Evolutionary conservation across 2,329 filamentous ascomycete genomes (phyloP).

Genomic region (Botryotinia convoluta): DNA sequence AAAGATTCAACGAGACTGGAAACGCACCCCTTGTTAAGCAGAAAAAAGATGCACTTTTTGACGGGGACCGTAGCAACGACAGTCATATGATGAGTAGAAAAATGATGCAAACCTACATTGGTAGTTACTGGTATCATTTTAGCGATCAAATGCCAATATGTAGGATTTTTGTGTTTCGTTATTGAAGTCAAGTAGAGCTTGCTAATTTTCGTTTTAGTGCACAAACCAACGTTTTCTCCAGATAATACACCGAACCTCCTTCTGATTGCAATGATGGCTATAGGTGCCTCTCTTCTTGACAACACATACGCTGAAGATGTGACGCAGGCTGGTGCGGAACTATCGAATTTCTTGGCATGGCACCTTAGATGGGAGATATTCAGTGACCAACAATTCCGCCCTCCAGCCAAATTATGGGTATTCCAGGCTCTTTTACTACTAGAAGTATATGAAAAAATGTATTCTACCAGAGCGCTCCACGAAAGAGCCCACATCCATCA

Average conservation of each 20-base stretch:
- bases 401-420: conserved; percentile 92
- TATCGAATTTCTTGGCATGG: conserved; percentile 89
- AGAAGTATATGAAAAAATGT: conserved; percentile 98
- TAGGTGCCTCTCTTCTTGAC: conserved; percentile 87
- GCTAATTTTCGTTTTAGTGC: conserved; percentile 48
- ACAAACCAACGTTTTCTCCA: conserved; percentile 89
- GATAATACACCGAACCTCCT: conserved; percentile 83
- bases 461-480: conserved; percentile 84
- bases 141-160: conserved; percentile 88
- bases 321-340: conserved; percentile 72
- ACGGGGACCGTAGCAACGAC: conserved; percentile 69
- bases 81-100: conserved; percentile 72
- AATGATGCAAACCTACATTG: conserved; percentile 95
- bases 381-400: conserved; percentile 83
- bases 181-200: not conserved
- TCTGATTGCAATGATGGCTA: conserved; percentile 84
- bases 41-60: conserved; percentile 70
- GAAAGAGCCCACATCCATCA: conserved; percentile 96
- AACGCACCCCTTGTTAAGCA: conserved; percentile 70
- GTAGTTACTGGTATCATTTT: conserved; percentile 92
- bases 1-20: conserved; percentile 77
- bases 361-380: conserved; percentile 94
- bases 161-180: conserved; percentile 24
- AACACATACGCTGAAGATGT: conserved; percentile 72
- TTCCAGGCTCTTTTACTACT: conserved; percentile 88